phyloP scores from a whole-genome alignment of 129 eudicot genomes.

The Lactuca sativa region DNA sequence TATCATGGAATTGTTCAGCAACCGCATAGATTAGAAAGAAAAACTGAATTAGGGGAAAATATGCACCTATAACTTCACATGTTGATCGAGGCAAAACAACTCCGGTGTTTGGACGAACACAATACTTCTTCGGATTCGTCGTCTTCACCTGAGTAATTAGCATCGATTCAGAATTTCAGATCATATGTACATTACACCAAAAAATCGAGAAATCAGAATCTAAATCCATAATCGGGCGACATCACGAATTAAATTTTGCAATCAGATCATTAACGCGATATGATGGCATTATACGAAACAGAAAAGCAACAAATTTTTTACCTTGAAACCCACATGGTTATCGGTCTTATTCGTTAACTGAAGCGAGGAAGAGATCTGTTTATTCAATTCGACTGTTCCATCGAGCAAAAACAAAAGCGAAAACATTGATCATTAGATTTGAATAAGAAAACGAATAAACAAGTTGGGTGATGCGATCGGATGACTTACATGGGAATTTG shows the following conservation, averaged over 20 bases:
- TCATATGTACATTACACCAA: conserved; percentile 1
- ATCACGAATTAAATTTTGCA: conserved; percentile 9
- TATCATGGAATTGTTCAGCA: conserved; percentile 5
- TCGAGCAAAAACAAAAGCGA: conserved; percentile 13
- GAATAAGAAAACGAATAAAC: neutral
- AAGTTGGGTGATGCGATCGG: neutral
- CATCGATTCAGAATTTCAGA: conserved; percentile 20
- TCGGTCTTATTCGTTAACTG: conserved; percentile 76
- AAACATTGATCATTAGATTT: conserved; percentile 20
- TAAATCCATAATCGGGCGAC: conserved; percentile 6
- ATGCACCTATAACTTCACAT: conserved; percentile 75
- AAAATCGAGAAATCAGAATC: neutral
- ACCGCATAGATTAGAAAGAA: neutral
- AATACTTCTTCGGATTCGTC: conserved; percentile 94
- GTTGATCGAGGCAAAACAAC: conserved; percentile 74
- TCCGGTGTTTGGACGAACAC: conserved; percentile 95
- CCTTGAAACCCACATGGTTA: conserved; percentile 90
- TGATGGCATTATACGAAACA: neutral
- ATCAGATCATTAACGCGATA: neutral
- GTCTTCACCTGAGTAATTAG: conserved; percentile 68
- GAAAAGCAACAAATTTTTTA: conserved; percentile 6
- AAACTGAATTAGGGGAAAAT: neutral
- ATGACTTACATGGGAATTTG: conserved; percentile 67
- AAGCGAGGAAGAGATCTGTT: conserved; percentile 87
- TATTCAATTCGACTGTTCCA: conserved; percentile 73